Evolutionary conservation across 1,284 basidiomycete genomes (phyloP), one percentile per base, ranked within the genome.

Genomic region (Marasmius tenuissimus): DNA sequence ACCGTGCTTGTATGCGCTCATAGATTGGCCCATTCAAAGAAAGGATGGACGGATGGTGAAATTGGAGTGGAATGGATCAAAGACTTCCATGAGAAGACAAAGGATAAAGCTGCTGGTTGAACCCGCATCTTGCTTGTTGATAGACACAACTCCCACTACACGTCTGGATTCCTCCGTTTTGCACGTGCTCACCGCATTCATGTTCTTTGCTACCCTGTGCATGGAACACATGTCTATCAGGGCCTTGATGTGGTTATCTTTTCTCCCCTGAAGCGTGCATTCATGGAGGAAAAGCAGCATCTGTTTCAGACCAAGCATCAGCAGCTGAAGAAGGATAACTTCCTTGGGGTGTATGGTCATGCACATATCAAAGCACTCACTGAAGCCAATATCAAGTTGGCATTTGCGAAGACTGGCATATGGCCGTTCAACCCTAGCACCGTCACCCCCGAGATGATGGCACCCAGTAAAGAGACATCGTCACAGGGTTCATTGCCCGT

Each of bases 351-450:
- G 6, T 76, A 72, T 61, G 70, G 62, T 11, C 20, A 58, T 10
- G 73, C 76, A 27, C 70, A 74, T 51, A 8, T 63, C 0, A 27
- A 33, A 1, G 66, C 71, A 14, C 62, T 78, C 3, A 77, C 74
- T 8, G 14, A 35, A 1, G 60, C 65, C 14, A 71, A 69, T 27
- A 74, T 79, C 63, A 67, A 66, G 49, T 53, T 69, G 3, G 75
- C 76, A 2, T 80, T 78, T 58, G 10, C 45, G 8, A 74, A 71
- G 58, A 79, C 77, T 5, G 77, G 77, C 3, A 62, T 79, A 16
- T 49, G 65, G n/a, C 76, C 75, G 7, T 73, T 75, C 57, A 70
- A 80, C 62, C 71, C 62, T 0, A 48, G 67, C 61, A 70, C 73
- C 4, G 63, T 80, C 6, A 72, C 73, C 0, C 9, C 40, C 0